These are phyloP conservation scores for Lanmaoa pseudosensibilis DNA, from an alignment of 768 basidiomycete species.

Conservation along the genomic window DNA sequence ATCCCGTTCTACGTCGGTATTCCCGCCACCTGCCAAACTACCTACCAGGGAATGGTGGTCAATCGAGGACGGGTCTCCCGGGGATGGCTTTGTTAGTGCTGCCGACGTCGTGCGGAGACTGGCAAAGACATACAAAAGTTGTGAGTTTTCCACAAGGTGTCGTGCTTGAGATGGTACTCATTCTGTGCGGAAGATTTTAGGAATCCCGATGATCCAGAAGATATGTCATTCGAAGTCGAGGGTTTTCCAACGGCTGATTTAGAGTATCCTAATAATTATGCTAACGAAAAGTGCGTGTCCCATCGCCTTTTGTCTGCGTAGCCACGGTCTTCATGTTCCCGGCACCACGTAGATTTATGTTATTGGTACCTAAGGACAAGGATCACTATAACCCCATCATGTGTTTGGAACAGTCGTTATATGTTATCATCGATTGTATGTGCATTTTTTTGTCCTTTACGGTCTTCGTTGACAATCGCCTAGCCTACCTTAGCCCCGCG, in stretches of 20 bases:
- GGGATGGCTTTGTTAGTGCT: constrained; percentile 56
- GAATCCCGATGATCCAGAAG: constrained; percentile 62
- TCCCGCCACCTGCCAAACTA: constrained; percentile 34
- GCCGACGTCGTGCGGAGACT: constrained; percentile 62
- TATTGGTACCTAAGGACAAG: constrained; percentile 78
- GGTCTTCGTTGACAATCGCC: constrained; percentile 8
- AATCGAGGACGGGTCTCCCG: constrained; percentile 52
- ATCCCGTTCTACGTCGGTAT: constrained; percentile 63
- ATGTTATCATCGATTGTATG: constrained; percentile 72
- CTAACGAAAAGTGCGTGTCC: constrained; percentile 60
- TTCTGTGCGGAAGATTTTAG: constrained; percentile 54
- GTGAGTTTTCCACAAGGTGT: constrained; percentile 42
- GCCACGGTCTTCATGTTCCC: neutral
- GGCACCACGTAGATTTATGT: constrained; percentile 54
- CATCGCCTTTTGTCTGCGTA: neutral
- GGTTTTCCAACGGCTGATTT: constrained; percentile 67
- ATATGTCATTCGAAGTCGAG: constrained; percentile 63
- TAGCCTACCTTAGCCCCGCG: constrained; percentile 66
- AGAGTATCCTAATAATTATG: constrained; percentile 74
- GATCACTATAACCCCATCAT: constrained; percentile 87
- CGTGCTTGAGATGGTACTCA: constrained; percentile 11
- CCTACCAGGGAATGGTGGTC: constrained; percentile 48
- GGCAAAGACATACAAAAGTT: constrained; percentile 67
- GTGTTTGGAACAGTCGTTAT: constrained; percentile 70
- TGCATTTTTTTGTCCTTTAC: constrained; percentile 25